phyloP scores from a whole-genome alignment of 2,329 filamentous ascomycete genomes.

The Fusarium xylarioides region DNA sequence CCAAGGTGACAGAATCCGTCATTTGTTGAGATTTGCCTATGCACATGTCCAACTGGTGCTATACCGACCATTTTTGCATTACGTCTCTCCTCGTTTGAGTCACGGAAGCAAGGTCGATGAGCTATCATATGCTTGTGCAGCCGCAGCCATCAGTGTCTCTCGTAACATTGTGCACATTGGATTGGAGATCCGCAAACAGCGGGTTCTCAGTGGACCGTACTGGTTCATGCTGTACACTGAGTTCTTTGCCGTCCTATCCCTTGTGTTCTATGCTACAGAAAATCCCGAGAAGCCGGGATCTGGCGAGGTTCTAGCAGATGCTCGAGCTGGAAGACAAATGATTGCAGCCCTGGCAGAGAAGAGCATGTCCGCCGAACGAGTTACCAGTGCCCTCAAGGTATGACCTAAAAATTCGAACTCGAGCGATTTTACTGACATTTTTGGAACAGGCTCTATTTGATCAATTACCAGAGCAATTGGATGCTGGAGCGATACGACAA shows the following conservation, averaged over 20 bases:
- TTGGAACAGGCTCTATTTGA: slow-evolving; percentile 80
- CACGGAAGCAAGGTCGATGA: slow-evolving; percentile 72
- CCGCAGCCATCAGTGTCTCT: slow-evolving; percentile 69
- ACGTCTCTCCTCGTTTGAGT: slow-evolving; percentile 73
- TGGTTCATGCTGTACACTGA: slow-evolving; percentile 90
- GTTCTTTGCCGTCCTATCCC: slow-evolving; percentile 81
- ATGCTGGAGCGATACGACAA: slow-evolving; percentile 55
- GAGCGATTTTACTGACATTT: slow-evolving; percentile 21
- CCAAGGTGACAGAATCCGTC: slow-evolving; percentile 64
- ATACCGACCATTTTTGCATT: slow-evolving; percentile 85
- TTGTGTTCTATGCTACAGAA: slow-evolving; percentile 82
- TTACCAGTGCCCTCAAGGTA: slow-evolving; percentile 80
- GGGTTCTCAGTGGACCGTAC: slow-evolving; percentile 80
- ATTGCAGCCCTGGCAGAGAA: slow-evolving; percentile 81
- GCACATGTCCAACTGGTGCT: slow-evolving; percentile 85
- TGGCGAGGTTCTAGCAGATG: slow-evolving; percentile 85
- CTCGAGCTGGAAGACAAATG: slow-evolving; percentile 83
- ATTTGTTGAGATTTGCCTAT: slow-evolving; percentile 80
- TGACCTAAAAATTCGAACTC: slow-evolving; percentile 44
- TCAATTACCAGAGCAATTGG: slow-evolving; percentile 78
- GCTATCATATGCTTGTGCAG: slow-evolving; percentile 78
- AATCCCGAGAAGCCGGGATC: slow-evolving; percentile 79
- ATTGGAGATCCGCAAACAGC: slow-evolving; percentile 77
- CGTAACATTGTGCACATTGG: slow-evolving; percentile 83
- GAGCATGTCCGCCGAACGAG: slow-evolving; percentile 89